Evolutionary conservation across 345 rosid species (phyloP), one percentile per base, ranked within the genome.

Genomic region (Aquilaria malaccensis): DNA sequence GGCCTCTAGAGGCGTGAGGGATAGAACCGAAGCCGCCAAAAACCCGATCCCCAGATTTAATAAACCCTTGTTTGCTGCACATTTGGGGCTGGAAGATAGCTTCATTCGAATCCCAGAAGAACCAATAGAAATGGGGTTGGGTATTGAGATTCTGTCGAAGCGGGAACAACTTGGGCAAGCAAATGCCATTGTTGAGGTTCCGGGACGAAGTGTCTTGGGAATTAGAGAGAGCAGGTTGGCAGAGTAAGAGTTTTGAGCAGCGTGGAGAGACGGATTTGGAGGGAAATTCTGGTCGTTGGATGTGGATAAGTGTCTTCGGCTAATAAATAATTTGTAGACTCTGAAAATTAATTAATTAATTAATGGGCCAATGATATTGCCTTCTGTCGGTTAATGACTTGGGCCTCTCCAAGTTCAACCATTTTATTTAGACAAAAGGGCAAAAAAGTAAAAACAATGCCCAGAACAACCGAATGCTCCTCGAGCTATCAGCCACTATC

Each of bases 21-120:
- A 71, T 48, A 93, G 75, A 59, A 84, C 66, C 12, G 92, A 78
- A 60, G 98, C 86, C 6, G 88, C 88, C 70, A 93, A 57, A 49
- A 93, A 51, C 52, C 91, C 96, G 56, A 85, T 54, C 56, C 97
- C 92, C 75, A 71, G 55, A 62, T 77, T 73, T 2, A 75, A 13
- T 33, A 79, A 30, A 13, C 70, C 63, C 14, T 76, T 85, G 46
- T 70, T 83, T 13, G 67, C 32, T 6, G 64, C 11, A 48, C 67
- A 55, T 58, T 59, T 69, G 1, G 76, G 51, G 52, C 52, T 65
- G 13, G 33, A 65, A 30, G 69, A 37, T 46, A 63, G 66, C 56
- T 72, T 68, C 10, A 62, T 41, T 10, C 73, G 74, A n/a, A 72
- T 72, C 14, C 70, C 71, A 50, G 70, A 56, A 37, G 70, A 61